Base-by-base conservation (phyloP, 805 yeast species). In the Ogataea saltuana region DNA sequence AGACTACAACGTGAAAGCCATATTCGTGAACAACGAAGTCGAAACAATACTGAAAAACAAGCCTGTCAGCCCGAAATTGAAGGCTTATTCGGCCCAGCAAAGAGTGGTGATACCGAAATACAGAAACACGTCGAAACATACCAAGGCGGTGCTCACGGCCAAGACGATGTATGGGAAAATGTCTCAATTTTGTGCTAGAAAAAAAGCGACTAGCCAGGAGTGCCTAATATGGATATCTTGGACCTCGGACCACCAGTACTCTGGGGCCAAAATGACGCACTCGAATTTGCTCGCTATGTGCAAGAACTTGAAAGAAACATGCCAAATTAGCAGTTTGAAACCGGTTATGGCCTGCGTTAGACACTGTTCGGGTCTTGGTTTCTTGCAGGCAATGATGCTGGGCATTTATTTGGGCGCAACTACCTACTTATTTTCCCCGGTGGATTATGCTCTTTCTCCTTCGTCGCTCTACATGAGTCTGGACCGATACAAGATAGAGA, bases 391-490 rank as follows among this genome's bases (percentile, higher is more conserved):
- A n/a, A 81, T 81, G 42, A 64, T 90, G 27, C 61, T 93, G 50
- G 99, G 99, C 4, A 81, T 85, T 0, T 93, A 83, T 56, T 67
- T 87, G 44, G 99, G 99, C 0, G 79, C 93, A 0, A 76, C 95
- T 1, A 91, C 99, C 0, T 82, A 83, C 50, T 67, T 90, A 36
- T 78, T 88, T 41, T 78, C 93, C 2, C 89, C 95, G 0, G 75
- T 81, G 8, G 89, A 85, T 46, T 88, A 80, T 59, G 85, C 86
- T 3, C 72, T 78, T 17, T 81, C 84, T 56, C 95, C 98, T 2
- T 67, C 76, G 7, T 71, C 81, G 1, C 86, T 88, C 52, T 86
- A 80, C 58, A 66, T 81, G 41, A 76, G 89, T 0, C 61, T 88
- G 6, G 79, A 95, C 7, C 75, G 89, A 39, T 78, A 82, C 61